These are phyloP conservation scores for Ilex aquifolium DNA, from an alignment of 257 asterid genomes.

Conservation along the genomic window DNA sequence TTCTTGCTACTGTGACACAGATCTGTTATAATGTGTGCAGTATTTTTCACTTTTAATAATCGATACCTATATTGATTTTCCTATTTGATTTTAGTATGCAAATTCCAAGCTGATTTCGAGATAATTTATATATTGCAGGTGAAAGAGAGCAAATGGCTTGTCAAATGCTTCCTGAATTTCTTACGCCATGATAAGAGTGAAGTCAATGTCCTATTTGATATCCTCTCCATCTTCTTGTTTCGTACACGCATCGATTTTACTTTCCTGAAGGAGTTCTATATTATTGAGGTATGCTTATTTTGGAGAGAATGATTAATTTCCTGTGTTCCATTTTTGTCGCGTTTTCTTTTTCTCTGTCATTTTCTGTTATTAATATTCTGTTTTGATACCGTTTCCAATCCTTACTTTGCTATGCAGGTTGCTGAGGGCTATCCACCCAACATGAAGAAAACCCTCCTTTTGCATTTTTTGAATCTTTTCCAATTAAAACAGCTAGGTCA, in stretches of 20 bases:
- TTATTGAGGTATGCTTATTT: slow-evolving; percentile 65
- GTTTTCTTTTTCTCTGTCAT: background rate
- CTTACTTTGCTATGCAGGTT: slow-evolving; percentile 42
- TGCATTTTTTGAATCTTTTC: slow-evolving; percentile 85
- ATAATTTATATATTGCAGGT: slow-evolving; percentile 52
- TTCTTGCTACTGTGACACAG: no score
- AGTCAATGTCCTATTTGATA: slow-evolving; percentile 84
- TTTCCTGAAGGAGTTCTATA: slow-evolving; percentile 95
- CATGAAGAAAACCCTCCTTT: slow-evolving; percentile 83
- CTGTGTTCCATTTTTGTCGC: no score
- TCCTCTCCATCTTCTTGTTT: slow-evolving; percentile 79
- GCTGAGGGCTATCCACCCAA: slow-evolving; percentile 93
- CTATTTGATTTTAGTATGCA: background rate
- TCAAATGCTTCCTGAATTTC: slow-evolving; percentile 93
- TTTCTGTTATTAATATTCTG: slow-evolving; percentile 9
- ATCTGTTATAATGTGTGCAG: no score
- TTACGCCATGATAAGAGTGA: slow-evolving; percentile 82
- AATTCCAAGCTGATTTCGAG: slow-evolving; percentile 12
- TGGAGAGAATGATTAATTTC: slow-evolving; percentile 2
- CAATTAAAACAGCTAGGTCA: slow-evolving; percentile 80
- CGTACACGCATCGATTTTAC: slow-evolving; percentile 96
- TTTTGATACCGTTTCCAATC: slow-evolving; percentile 5
- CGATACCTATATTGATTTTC: background rate
- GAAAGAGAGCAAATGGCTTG: slow-evolving; percentile 99
- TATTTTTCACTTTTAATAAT: background rate